Conservation (phyloP, 2,329 filamentous ascomycete species). For the Hypoxylon sp. region DNA sequence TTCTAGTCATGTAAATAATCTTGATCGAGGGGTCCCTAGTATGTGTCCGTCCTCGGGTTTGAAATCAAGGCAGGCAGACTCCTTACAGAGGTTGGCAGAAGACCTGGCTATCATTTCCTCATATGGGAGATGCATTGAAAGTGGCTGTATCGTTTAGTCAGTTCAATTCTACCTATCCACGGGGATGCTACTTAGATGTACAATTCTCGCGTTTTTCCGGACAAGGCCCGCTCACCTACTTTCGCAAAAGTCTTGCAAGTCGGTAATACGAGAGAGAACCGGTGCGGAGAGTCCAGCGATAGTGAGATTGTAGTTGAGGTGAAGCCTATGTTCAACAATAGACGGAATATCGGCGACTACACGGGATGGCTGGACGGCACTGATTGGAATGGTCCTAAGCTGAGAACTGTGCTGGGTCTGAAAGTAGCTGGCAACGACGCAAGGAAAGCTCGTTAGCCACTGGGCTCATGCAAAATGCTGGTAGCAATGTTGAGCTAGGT, state of each 20-base stretch:
- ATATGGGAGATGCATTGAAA: too few relatives aligned
- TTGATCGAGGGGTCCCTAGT: too few relatives aligned
- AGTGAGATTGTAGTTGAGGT: conserved; percentile 20
- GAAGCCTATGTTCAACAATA: background rate
- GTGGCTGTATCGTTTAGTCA: too few relatives aligned
- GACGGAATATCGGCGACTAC: background rate
- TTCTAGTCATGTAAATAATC: too few relatives aligned
- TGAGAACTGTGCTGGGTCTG: conserved; percentile 18
- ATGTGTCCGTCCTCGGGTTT: too few relatives aligned
- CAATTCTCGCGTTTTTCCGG: conserved; percentile 66
- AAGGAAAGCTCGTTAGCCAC: conserved; percentile 48
- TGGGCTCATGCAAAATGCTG: too few relatives aligned
- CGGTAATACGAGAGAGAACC: too few relatives aligned
- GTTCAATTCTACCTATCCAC: conserved; percentile 49
- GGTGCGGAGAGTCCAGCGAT: too few relatives aligned
- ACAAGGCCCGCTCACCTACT: conserved; percentile 59
- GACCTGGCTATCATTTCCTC: too few relatives aligned
- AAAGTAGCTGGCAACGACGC: conserved; percentile 41
- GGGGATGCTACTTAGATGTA: conserved; percentile 60
- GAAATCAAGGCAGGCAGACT: too few relatives aligned
- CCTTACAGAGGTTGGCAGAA: too few relatives aligned
- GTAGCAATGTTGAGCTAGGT: conserved; percentile 52
- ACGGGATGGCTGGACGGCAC: conserved; percentile 1
- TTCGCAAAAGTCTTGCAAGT: conserved; percentile 55
- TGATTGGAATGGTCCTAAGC: background rate